phyloP scores from a whole-genome alignment of 441 rosid genomes.

The Corymbia calophylla region DNA sequence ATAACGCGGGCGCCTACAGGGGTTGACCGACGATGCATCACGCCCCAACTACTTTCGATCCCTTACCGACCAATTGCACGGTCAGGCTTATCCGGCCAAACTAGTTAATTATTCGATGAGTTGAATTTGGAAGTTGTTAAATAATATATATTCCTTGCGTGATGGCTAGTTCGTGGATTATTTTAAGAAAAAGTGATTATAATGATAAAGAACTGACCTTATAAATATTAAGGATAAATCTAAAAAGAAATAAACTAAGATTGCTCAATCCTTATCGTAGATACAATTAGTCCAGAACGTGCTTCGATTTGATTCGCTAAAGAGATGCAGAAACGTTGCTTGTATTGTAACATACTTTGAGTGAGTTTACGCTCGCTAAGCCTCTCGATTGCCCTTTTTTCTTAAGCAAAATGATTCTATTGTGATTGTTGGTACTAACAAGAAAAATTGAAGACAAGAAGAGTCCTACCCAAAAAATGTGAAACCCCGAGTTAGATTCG shows the following conservation, averaged over 20 bases:
- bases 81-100: neutral
- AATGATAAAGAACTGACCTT: neutral
- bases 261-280: neutral
- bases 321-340: neutral
- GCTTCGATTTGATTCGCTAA: neutral
- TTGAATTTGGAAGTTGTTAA: neutral
- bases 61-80: neutral
- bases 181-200: neutral
- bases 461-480: neutral
- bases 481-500: neutral
- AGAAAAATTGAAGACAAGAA: neutral
- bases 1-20: neutral
- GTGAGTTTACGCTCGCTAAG: too few relatives aligned
- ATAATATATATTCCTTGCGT: neutral
- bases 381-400: neutral
- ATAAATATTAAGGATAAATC: neutral
- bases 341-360: fast-evolving
- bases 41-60: neutral
- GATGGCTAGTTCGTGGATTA: neutral
- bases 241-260: neutral
- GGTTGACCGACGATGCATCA: neutral
- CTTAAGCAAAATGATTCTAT: fast-evolving
- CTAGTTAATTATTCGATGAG: fast-evolving
- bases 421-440: fast-evolving
- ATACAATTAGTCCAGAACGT: fast-evolving